Conservation (phyloP, 2,329 filamentous ascomycete genomes). For the Penicillium sp. region DNA sequence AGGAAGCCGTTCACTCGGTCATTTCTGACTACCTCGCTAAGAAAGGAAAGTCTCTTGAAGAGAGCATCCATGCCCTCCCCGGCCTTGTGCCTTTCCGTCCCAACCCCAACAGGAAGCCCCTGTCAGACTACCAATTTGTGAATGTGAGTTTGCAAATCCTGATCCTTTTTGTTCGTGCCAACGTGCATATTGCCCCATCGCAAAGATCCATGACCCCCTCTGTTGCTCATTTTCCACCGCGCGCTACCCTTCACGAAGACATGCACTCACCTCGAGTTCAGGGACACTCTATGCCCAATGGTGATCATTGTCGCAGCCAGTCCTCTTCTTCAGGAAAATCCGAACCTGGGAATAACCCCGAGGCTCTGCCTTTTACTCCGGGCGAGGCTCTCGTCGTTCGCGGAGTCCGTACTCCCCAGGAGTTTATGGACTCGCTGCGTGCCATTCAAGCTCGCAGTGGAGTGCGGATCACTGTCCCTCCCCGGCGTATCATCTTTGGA, state of each 20-base stretch:
- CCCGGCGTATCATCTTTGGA: constrained; percentile 35
- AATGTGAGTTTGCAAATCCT: background rate
- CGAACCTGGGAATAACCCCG: background rate
- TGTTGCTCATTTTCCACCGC: too few species aligned
- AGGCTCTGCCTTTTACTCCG: background rate
- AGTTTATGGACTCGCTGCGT: background rate
- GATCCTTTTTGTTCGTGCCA: background rate
- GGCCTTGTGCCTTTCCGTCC: background rate
- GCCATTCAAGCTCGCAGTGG: background rate
- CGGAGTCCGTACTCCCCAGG: background rate
- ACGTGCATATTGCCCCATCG: background rate
- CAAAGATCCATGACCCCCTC: background rate
- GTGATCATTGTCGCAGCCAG: too few species aligned
- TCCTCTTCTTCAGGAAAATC: too few species aligned
- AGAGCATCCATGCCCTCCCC: background rate
- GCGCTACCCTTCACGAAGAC: too few species aligned
- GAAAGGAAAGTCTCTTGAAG: background rate
- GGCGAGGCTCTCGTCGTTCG: too few species aligned
- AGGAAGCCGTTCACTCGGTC: background rate
- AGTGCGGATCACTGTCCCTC: constrained; percentile 3
- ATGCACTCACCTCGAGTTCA: too few species aligned
- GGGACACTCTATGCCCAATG: too few species aligned
- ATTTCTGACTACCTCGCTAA: background rate
- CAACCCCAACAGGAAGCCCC: background rate
- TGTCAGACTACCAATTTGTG: background rate